Evolutionary conservation across 768 basidiomycete species (phyloP).

Genomic region (Suillus clintonianus): DNA sequence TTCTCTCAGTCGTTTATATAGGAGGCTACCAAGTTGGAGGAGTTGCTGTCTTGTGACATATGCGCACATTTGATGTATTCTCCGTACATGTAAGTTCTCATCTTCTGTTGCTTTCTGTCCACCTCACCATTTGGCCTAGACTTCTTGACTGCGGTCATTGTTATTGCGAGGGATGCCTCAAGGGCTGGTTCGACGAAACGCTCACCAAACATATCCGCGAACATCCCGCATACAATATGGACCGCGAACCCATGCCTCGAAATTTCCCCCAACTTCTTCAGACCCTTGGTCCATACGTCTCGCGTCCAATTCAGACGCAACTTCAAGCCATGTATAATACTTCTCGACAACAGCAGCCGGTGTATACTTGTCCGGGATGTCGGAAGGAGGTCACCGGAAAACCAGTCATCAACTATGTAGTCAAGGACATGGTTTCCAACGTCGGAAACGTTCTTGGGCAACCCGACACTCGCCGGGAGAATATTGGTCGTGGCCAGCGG

Average conservation of each 20-base stretch:
- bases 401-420: constrained; percentile 61
- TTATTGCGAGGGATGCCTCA: constrained; percentile 64
- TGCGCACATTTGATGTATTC: constrained; percentile 66
- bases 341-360: constrained; percentile 39
- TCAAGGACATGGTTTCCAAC: constrained; percentile 57
- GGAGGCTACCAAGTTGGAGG: constrained; percentile 51
- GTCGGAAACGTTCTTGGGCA: constrained; percentile 54
- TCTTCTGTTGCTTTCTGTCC: constrained; percentile 1
- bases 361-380: constrained; percentile 72
- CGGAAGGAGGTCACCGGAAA: constrained; percentile 47
- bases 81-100: constrained; percentile 57
- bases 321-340: constrained; percentile 19
- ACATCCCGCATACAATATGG: constrained; percentile 46
- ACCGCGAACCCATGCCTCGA: constrained; percentile 20
- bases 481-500: not conserved
- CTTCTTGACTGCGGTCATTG: constrained; percentile 70
- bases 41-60: constrained; percentile 62
- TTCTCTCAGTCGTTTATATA: constrained; percentile 18
- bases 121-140: constrained; percentile 33
- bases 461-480: constrained; percentile 34
- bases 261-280: constrained; percentile 21
- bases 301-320: constrained; percentile 16
- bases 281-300: constrained; percentile 4
- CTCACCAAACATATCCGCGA: constrained; percentile 49
- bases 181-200: constrained; percentile 52